A percentile compares a stretch with the other conserved stretches of the same genome.
phyloP scores from a whole-genome alignment of 208 protist genomes.

The Acanthamoeba royreba region DNA sequence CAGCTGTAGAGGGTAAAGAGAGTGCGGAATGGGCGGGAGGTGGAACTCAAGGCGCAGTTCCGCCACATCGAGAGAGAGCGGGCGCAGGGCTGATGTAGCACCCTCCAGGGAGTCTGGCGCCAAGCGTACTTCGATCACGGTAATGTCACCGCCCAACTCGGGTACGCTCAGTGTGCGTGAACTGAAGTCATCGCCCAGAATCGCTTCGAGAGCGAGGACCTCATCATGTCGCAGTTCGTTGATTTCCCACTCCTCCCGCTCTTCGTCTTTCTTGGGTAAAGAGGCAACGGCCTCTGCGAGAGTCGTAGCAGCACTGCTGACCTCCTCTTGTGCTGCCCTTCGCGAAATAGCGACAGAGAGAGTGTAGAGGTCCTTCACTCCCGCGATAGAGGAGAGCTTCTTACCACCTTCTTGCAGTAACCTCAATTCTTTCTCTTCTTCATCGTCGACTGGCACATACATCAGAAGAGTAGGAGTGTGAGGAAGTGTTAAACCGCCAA shows the following conservation, averaged over 20 bases:
- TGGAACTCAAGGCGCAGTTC: constrained; percentile 8
- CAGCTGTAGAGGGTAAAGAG: constrained; percentile 38
- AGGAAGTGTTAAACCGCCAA: neutral
- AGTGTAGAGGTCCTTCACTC: neutral
- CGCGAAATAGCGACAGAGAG: neutral
- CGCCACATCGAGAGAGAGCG: neutral
- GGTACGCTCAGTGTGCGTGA: neutral
- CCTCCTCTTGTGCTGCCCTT: neutral
- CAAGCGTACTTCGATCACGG: neutral
- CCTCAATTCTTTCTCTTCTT: neutral
- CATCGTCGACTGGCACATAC: neutral
- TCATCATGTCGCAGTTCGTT: constrained; percentile 40
- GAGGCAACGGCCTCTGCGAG: neutral
- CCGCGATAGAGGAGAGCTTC: neutral
- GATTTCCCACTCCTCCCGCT: neutral
- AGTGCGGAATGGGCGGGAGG: neutral
- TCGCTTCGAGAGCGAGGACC: constrained; percentile 56
- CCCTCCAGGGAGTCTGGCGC: neutral
- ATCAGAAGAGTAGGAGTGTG: neutral
- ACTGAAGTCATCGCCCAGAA: constrained; percentile 51
- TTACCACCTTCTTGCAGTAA: neutral
- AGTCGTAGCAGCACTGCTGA: neutral
- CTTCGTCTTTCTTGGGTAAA: neutral
- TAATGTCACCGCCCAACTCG: neutral
- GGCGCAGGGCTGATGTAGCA: neutral